phyloP scores from a whole-genome alignment of 2,329 filamentous ascomycete genomes.

The Verruconis gallopava region DNA sequence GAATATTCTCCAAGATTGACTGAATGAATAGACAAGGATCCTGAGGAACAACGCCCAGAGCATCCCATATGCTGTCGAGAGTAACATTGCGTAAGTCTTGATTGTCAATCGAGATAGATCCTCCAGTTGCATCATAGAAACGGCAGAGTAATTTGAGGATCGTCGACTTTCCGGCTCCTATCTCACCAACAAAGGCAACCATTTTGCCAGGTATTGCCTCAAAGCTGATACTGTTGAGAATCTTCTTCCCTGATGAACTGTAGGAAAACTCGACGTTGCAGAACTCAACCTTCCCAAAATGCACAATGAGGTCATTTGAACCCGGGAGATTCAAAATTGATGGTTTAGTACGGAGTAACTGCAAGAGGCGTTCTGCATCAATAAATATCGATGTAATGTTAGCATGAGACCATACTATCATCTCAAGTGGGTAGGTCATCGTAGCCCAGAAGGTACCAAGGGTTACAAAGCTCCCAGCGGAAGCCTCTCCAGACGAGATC shows the following conservation, averaged over 20 bases:
- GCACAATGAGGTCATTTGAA: conserved; percentile 32
- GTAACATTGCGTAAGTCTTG: conserved; percentile 47
- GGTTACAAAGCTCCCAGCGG: conserved; percentile 50
- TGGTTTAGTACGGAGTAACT: conserved; percentile 45
- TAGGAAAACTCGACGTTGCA: conserved; percentile 43
- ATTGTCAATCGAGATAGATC: conserved; percentile 36
- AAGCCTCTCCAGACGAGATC: conserved; percentile 35
- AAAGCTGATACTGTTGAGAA: conserved; percentile 38
- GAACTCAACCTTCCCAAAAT: conserved; percentile 39
- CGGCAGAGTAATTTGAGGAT: too few species aligned
- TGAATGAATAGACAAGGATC: conserved; percentile 51
- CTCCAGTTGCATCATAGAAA: conserved; percentile 44
- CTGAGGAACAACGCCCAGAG: conserved; percentile 42
- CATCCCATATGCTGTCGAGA: conserved; percentile 43
- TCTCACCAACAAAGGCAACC: conserved; percentile 49
- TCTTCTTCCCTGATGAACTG: conserved; percentile 34
- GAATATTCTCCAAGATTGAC: conserved; percentile 50
- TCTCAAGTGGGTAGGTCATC: conserved; percentile 34
- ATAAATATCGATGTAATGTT: conserved; percentile 45
- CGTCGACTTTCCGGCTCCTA: conserved; percentile 50
- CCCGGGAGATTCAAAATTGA: conserved; percentile 36
- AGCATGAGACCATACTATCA: conserved; percentile 39
- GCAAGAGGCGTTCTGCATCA: conserved; percentile 49
- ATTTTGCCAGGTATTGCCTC: conserved; percentile 39
- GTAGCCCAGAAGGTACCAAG: conserved; percentile 50